These are phyloP conservation scores for Dillenia turbinata DNA, from an alignment of 164 flowering plant species.

Conservation along the genomic window DNA sequence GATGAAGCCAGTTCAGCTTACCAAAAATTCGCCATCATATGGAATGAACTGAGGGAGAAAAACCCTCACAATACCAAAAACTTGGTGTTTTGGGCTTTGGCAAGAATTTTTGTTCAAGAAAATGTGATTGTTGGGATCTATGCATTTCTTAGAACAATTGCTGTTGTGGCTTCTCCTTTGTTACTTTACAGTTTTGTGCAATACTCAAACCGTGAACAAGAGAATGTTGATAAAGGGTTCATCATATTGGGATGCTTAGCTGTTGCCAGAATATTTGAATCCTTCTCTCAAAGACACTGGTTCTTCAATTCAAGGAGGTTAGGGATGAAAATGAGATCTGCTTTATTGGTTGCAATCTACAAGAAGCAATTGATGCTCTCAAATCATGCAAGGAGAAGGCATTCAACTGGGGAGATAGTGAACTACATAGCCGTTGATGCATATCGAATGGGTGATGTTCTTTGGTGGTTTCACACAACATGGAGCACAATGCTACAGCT, in stretches of 20 bases:
- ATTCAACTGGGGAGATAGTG: constrained; percentile 83
- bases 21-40: constrained; percentile 36
- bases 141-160: constrained; percentile 43
- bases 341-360: constrained; percentile 66
- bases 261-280: constrained; percentile 53
- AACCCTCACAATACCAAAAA: constrained; percentile 13
- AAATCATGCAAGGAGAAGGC: constrained; percentile 49
- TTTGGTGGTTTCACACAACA: constrained; percentile 62
- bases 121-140: constrained; percentile 40
- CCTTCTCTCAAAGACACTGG: constrained; percentile 66
- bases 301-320: constrained; percentile 50
- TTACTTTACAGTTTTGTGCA: constrained; percentile 57
- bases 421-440: constrained; percentile 89
- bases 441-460: constrained; percentile 73
- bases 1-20: constrained; percentile 60
- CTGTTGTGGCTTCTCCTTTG: constrained; percentile 53
- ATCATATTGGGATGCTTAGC: constrained; percentile 49
- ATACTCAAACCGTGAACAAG: constrained; percentile 31
- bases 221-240: constrained; percentile 30
- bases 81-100: constrained; percentile 38
- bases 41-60: constrained; percentile 31
- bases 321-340: constrained; percentile 83
- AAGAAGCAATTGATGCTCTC: constrained; percentile 78
- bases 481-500: constrained; percentile 57
- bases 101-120: constrained; percentile 49